Percentiles rank a stretch among this genome's conserved stretches.
phyloP scores from a whole-genome alignment of 2,329 filamentous ascomycete species.

The Talaromyces sp. region DNA sequence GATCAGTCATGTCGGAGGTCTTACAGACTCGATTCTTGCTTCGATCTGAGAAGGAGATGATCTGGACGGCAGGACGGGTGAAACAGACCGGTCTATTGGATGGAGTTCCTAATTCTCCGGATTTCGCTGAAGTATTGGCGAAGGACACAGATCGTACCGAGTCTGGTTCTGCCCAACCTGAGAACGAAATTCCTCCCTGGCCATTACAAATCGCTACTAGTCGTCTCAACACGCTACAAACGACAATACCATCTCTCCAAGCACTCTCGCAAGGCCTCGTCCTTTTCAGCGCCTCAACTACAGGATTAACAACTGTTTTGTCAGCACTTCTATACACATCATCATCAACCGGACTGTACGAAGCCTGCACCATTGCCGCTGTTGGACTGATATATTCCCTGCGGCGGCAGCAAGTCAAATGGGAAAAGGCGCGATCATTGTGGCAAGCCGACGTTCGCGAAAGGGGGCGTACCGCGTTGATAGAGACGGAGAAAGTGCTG shows the following conservation, averaged over 20 bases:
- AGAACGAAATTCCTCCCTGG: conserved; percentile 52
- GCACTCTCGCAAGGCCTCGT: conserved; percentile 71
- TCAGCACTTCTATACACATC: conserved; percentile 56
- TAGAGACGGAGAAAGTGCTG: conserved; percentile 51
- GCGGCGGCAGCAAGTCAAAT: conserved; percentile 56
- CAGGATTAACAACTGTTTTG: conserved; percentile 58
- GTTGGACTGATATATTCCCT: conserved; percentile 57
- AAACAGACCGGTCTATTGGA: conserved; percentile 58
- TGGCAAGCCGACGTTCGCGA: conserved; percentile 56
- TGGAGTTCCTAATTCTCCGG: conserved; percentile 16
- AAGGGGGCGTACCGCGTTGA: conserved; percentile 55
- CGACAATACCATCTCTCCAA: conserved; percentile 67
- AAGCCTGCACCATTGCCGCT: conserved; percentile 58
- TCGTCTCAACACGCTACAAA: conserved; percentile 62
- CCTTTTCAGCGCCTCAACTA: conserved; percentile 70
- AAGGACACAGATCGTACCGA: conserved; percentile 21
- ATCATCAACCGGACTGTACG: conserved; percentile 51
- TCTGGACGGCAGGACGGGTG: conserved; percentile 77
- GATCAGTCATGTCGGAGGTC: conserved; percentile 76
- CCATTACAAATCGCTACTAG: conserved; percentile 69
- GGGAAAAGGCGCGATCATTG: conserved; percentile 51
- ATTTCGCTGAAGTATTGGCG: conserved; percentile 11
- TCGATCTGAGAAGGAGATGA: conserved; percentile 72
- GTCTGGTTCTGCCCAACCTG: conserved; percentile 1
- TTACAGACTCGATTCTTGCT: conserved; percentile 73